Base-by-base conservation (phyloP, 1,284 basidiomycete species). In the Boletus smithii region DNA sequence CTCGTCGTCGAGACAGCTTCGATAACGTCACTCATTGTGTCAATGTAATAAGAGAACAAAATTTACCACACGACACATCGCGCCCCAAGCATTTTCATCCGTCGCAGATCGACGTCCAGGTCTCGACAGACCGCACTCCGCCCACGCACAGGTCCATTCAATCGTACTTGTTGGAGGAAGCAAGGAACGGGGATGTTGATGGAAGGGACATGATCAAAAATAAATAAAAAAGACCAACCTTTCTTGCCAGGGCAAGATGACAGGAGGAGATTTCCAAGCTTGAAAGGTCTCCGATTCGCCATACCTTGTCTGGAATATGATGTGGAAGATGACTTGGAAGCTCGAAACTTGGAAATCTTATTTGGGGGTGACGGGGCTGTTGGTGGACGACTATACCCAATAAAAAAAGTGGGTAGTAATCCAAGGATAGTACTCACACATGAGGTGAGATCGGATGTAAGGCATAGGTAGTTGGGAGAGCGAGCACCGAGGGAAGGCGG, bases 211-310 rank as follows among this genome's bases (percentile, higher is more conserved):
- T 31, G 36, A 36, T 10, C n/a, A n/a, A n/a, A n/a, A n/a, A n/a
- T n/a, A n/a, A n/a, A n/a, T n/a, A n/a, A 1, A 11, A 22, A 29
- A 38, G 42, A 49, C 60, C 11, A 23, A 84, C 85, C 81, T 75
- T 97, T 94, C 69, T 98, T 99, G 8, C 95, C 95, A 0, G 95
- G 95, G 70, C 95, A 98, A 6, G 91, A 95, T 3, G 89, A 93
- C 24, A 99, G 69, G 38, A 89, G 77, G 29, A 99, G 67, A 66
- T 98, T 98, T n/a, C 95, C 95, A 2, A 97, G 67, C 30, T 57
- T 65, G 20, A 70, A 65, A 23, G 53, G 60, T 35, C 41, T 49
- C 39, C 44, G 44, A 17, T 34, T 51, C 14, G 22, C 2, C 13
- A 26, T 8, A 5, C 13, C 31, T 32, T 43, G 41, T 34, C 39